A percentile compares a stretch with the other conserved stretches of the same genome.
phyloP scores from a whole-genome alignment of 495 filamentous ascomycete species.

The Penicillium coprophilum region DNA sequence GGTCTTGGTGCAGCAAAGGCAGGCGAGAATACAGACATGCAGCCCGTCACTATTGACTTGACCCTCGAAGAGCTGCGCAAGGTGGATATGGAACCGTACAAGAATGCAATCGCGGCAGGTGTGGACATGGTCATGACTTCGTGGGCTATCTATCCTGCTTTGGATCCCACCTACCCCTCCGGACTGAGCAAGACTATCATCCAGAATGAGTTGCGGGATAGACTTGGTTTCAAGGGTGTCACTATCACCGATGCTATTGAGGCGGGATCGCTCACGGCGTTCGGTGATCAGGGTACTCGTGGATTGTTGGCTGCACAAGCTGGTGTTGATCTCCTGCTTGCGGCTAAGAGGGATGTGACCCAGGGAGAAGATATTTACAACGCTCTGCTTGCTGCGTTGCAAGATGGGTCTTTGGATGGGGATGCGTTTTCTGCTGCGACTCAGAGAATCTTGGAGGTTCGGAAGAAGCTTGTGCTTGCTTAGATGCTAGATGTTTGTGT shows the following conservation, averaged over 20 bases:
- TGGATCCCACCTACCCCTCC: slow-evolving; percentile 31
- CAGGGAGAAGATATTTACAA: slow-evolving; percentile 31
- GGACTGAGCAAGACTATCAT: slow-evolving; percentile 35
- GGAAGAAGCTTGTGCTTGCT: slow-evolving; percentile 21
- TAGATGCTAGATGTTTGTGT: neutral
- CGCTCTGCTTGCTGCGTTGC: slow-evolving; percentile 26
- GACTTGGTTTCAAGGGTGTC: slow-evolving; percentile 34
- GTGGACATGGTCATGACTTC: slow-evolving; percentile 40
- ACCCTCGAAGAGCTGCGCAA: slow-evolving; percentile 23
- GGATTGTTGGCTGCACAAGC: slow-evolving; percentile 29
- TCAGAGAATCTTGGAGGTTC: slow-evolving; percentile 23
- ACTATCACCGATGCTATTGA: slow-evolving; percentile 41
- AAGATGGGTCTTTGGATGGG: slow-evolving; percentile 19
- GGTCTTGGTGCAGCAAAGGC: slow-evolving; percentile 28
- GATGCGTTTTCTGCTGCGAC: slow-evolving; percentile 21
- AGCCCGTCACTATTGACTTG: slow-evolving; percentile 33
- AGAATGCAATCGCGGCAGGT: slow-evolving; percentile 28
- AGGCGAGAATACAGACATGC: slow-evolving; percentile 29
- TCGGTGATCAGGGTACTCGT: slow-evolving; percentile 26
- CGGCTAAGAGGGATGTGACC: slow-evolving; percentile 29
- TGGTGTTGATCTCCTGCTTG: slow-evolving; percentile 37
- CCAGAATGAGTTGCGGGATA: slow-evolving; percentile 27
- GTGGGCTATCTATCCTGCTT: slow-evolving; percentile 36
- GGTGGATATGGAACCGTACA: slow-evolving; percentile 31
- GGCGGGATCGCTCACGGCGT: slow-evolving; percentile 31